Conservation (phyloP, 2,329 filamentous ascomycete species). For the Emergomyces africanus region DNA sequence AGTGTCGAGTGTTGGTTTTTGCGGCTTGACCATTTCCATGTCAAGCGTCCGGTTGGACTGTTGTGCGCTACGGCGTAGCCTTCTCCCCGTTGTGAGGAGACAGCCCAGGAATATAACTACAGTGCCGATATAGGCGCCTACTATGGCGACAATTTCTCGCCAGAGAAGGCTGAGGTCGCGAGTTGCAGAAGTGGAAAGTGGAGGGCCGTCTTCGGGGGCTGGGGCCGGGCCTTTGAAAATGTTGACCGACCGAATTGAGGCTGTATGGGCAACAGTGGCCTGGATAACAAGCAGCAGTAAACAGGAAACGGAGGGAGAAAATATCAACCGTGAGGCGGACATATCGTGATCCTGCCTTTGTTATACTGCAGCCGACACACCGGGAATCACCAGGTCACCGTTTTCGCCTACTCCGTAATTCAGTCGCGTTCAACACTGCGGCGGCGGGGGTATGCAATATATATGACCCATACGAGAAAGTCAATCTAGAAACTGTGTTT, state of each 20-base stretch:
- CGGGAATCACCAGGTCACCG: background rate
- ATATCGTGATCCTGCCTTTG: background rate
- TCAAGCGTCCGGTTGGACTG: conserved; percentile 40
- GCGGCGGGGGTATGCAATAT: background rate
- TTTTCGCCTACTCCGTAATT: background rate
- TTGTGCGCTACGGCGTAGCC: conserved; percentile 40
- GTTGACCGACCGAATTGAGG: conserved; percentile 18
- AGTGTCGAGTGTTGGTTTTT: conserved; percentile 16
- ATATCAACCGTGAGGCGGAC: conserved; percentile 1
- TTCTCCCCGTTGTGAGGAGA: conserved; percentile 49
- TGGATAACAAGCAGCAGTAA: conserved; percentile 2
- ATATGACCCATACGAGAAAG: background rate
- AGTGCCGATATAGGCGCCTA: conserved; percentile 69
- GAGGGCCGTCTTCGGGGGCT: conserved; percentile 47
- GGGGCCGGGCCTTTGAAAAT: conserved; percentile 47
- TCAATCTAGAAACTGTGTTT: background rate
- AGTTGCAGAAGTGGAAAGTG: conserved; percentile 45
- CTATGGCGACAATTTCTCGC: conserved; percentile 69
- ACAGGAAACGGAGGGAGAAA: background rate
- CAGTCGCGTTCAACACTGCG: background rate
- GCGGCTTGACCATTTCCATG: conserved; percentile 44
- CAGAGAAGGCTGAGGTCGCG: conserved; percentile 56
- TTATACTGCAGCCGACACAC: conserved; percentile 1
- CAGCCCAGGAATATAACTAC: conserved; percentile 59
- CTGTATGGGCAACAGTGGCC: background rate